Conservation (phyloP, 139 green algal species). For the Closterium sp. region DNA sequence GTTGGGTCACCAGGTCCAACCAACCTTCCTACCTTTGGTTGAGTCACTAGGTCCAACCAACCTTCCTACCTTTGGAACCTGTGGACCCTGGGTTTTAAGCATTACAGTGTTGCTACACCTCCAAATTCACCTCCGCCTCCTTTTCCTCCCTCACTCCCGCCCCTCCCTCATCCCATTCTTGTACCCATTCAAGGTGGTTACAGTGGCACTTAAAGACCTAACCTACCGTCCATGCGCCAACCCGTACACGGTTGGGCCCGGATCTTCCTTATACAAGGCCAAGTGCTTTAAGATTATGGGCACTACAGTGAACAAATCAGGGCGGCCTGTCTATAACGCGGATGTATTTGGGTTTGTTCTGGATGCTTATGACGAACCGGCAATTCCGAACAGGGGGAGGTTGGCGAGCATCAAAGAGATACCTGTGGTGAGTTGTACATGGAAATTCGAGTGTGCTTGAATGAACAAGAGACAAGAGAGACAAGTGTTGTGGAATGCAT, state of each 20-base stretch:
- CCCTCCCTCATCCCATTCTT: not conserved
- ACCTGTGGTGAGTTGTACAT: not conserved
- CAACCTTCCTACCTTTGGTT: no score
- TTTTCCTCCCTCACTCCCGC: not conserved
- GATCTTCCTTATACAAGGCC: not conserved
- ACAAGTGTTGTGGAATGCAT: no score
- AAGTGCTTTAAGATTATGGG: not conserved
- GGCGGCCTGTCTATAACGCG: not conserved
- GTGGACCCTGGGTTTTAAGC: no score
- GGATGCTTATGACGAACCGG: not conserved
- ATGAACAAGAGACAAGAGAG: not conserved
- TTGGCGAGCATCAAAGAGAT: not conserved
- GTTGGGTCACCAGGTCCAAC: no score
- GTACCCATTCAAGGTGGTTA: not conserved
- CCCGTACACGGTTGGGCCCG: not conserved
- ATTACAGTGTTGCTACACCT: not conserved
- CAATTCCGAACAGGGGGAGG: not conserved
- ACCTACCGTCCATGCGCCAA: not conserved
- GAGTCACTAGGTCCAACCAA: no score
- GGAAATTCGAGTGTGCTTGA: not conserved
- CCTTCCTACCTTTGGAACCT: no score
- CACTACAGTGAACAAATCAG: not conserved
- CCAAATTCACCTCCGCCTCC: not conserved
- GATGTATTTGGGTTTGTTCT: conserved; percentile 1
- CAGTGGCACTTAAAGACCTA: not conserved